These are phyloP conservation scores for Nakazawaea sp. DNA, from an alignment of 805 yeast genomes.

Conservation along the genomic window DNA sequence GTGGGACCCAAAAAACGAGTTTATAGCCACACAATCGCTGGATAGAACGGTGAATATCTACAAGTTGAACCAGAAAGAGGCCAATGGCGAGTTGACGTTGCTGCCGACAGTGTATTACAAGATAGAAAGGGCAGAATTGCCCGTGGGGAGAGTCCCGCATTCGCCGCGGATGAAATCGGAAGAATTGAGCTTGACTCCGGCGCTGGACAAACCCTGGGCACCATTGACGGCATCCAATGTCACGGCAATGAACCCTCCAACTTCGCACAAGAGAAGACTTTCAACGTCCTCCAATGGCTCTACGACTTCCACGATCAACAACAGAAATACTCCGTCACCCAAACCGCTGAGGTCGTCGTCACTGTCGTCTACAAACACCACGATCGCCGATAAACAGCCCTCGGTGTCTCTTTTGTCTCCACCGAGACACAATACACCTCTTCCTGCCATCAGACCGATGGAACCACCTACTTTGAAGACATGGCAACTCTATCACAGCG, in stretches of 20 bases:
- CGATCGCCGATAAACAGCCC: not conserved
- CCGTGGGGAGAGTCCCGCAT: slow-evolving; percentile 20
- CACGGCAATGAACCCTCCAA: slow-evolving; percentile 14
- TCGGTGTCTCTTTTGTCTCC: slow-evolving; percentile 15
- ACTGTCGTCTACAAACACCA: slow-evolving; percentile 2
- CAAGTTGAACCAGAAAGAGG: slow-evolving; percentile 22
- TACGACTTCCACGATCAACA: slow-evolving; percentile 13
- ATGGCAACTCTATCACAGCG: slow-evolving; percentile 68
- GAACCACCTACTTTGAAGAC: slow-evolving; percentile 29
- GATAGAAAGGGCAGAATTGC: slow-evolving; percentile 52
- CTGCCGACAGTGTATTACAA: slow-evolving; percentile 37
- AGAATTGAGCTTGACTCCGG: slow-evolving; percentile 1
- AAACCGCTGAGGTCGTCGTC: slow-evolving; percentile 1
- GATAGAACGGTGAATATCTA: slow-evolving; percentile 81
- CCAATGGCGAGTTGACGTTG: slow-evolving; percentile 21
- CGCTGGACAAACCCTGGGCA: not conserved
- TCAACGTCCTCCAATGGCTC: slow-evolving; percentile 32
- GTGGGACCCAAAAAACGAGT: slow-evolving; percentile 88
- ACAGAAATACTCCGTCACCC: slow-evolving; percentile 8
- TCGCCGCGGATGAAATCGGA: slow-evolving; percentile 12
- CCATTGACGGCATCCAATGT: slow-evolving; percentile 5
- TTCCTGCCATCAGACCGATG: slow-evolving; percentile 39
- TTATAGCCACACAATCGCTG: slow-evolving; percentile 80
- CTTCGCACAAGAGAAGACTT: slow-evolving; percentile 31
- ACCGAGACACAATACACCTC: slow-evolving; percentile 22